These are phyloP conservation scores for Phylloporus sp. DNA, from an alignment of 768 basidiomycete species.

Conservation along the genomic window DNA sequence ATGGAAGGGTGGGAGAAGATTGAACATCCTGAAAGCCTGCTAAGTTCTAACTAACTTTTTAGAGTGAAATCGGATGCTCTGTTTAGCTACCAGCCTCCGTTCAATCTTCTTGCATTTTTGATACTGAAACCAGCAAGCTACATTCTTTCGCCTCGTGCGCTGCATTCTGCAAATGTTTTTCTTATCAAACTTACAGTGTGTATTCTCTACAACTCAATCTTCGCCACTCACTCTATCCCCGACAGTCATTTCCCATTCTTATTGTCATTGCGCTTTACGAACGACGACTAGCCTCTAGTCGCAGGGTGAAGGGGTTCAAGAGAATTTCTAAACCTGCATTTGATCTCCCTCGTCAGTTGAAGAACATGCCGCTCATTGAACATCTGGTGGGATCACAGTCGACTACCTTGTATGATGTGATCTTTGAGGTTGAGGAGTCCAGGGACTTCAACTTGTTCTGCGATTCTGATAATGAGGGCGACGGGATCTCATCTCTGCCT, in stretches of 20 bases:
- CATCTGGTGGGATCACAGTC: slow-evolving; percentile 69
- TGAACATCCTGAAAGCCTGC: background rate
- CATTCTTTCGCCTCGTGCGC: slow-evolving; percentile 64
- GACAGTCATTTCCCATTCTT: slow-evolving; percentile 71
- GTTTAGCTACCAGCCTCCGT: slow-evolving; percentile 90
- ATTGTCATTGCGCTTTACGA: slow-evolving; percentile 78
- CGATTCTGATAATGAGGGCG: slow-evolving; percentile 44
- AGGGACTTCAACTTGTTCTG: slow-evolving; percentile 47
- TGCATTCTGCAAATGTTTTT: slow-evolving; percentile 85
- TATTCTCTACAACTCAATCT: background rate
- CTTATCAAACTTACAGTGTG: slow-evolving; percentile 76
- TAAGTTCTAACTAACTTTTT: slow-evolving; percentile 9
- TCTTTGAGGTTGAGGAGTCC: slow-evolving; percentile 66
- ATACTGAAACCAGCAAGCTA: slow-evolving; percentile 79
- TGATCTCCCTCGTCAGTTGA: slow-evolving; percentile 70
- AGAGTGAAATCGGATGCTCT: slow-evolving; percentile 88
- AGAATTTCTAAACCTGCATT: slow-evolving; percentile 51
- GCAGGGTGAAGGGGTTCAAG: slow-evolving; percentile 47
- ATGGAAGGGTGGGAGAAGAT: slow-evolving; percentile 68
- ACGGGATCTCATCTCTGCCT: slow-evolving; percentile 7
- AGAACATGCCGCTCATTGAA: slow-evolving; percentile 70
- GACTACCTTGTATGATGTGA: slow-evolving; percentile 68
- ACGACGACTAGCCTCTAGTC: slow-evolving; percentile 55
- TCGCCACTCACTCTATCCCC: background rate
- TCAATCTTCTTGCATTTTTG: slow-evolving; percentile 77